Percentiles rank a stretch among this genome's conserved stretches.
Conservation (phyloP, 768 basidiomycete genomes). For the Lentinus tigrinus region DNA sequence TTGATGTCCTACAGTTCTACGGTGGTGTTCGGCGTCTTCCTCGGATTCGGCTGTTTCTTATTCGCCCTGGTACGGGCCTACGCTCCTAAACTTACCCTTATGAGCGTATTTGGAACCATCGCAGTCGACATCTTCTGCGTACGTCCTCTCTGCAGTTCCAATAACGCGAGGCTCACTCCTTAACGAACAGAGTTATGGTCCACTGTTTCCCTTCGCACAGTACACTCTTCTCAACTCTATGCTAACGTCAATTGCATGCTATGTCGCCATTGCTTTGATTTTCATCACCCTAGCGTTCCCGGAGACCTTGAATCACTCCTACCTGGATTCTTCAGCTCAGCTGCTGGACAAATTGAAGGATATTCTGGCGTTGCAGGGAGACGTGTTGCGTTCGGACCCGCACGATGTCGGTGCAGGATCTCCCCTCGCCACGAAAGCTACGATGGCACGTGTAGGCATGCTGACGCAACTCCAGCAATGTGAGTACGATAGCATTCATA, state of each 20-base stretch:
- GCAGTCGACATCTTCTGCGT: constrained; percentile 44
- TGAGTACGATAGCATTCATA: constrained; percentile 15
- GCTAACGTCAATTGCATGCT: constrained; percentile 44
- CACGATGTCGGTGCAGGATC: constrained; percentile 22
- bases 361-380: constrained; percentile 35
- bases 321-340: constrained; percentile 29
- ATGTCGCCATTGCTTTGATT: constrained; percentile 48
- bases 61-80: constrained; percentile 48
- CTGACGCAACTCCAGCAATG: constrained; percentile 30
- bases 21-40: constrained; percentile 47
- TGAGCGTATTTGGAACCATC: constrained; percentile 48
- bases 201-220: constrained; percentile 46
- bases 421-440: constrained; percentile 23
- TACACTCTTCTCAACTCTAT: constrained; percentile 44
- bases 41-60: constrained; percentile 44
- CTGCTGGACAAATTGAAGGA: constrained; percentile 31
- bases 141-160: constrained; percentile 8
- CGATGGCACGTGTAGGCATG: constrained; percentile 19
- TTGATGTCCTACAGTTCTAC: constrained; percentile 40
- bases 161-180: neutral
- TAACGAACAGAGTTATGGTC: constrained; percentile 38
- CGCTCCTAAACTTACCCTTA: constrained; percentile 43
- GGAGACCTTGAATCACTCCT: constrained; percentile 45
- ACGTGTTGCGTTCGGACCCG: constrained; percentile 23
- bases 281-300: constrained; percentile 51